Evolutionary conservation across 352 stramenopile species (phyloP).

Genomic region (Phytophthora chlamydospora): DNA sequence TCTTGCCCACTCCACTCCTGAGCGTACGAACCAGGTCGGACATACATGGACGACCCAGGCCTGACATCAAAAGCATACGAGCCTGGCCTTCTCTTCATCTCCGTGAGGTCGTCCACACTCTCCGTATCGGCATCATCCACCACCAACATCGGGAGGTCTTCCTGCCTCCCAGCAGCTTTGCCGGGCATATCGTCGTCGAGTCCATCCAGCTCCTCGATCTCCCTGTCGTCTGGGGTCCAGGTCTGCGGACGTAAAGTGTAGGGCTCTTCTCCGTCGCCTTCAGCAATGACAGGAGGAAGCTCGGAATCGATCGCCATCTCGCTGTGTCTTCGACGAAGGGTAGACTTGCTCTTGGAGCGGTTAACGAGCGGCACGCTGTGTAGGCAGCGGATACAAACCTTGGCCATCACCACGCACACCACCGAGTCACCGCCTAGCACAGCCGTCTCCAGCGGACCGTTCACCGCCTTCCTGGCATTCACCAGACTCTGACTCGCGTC

Average conservation of each 20-base stretch:
- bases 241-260: constrained; percentile 27
- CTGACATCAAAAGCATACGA: constrained; percentile 27
- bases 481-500: constrained; percentile 35
- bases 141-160: constrained; percentile 45
- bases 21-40: constrained; percentile 26
- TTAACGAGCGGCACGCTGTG: constrained; percentile 52
- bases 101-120: constrained; percentile 41
- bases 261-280: constrained; percentile 1
- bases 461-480: constrained; percentile 33
- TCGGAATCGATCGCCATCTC: constrained; percentile 18
- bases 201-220: constrained; percentile 36
- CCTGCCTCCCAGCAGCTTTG: constrained; percentile 9
- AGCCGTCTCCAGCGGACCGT: constrained; percentile 27
- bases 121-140: constrained; percentile 39
- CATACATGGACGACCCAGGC: constrained; percentile 23
- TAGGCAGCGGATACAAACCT: constrained; percentile 67
- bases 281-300: constrained; percentile 1
- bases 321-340: constrained; percentile 29
- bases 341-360: constrained; percentile 35
- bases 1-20: constrained; percentile 33
- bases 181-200: constrained; percentile 24
- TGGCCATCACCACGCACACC: constrained; percentile 57
- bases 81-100: constrained; percentile 29
- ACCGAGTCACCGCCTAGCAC: constrained; percentile 29
- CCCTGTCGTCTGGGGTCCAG: constrained; percentile 30